Evolutionary conservation across 345 rosid species (phyloP), one percentile per base, ranked within the genome.

Genomic region (Salix dunnii): DNA sequence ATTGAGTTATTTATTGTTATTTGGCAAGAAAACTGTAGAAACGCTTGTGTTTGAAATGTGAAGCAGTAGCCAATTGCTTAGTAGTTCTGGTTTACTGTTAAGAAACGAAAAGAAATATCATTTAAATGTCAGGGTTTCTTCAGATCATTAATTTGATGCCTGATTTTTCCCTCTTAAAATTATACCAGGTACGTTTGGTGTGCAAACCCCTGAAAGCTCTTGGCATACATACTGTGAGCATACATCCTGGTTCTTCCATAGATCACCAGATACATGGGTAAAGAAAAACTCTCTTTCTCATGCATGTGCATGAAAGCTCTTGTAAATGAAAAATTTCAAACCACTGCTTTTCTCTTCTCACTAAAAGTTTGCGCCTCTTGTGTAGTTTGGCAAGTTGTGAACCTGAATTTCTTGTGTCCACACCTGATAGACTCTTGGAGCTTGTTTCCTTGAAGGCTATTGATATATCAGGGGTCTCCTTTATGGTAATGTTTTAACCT

Each of bases 221-320:
- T 76, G 99, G 98, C 80, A 78, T 91, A 74, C 96, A 96, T 83
- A 82, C 97, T 31, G 97, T 96, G 77, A 90, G 98, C 81, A 81
- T 96, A 82, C 97, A 96, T 82, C 76, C 84, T 2, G 91, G 97
- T 70, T 90, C 94, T 42, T 77, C 92, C 21, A 17, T 92, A 76
- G 92, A 89, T 82, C 98, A 88, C 79, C 98, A 96, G 82, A 93
- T 91, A 69, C 79, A 73, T 0, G 99, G 99, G 98, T 94, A 92
- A 74, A 74, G 31, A 18, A 3, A 21, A 16, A 28, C 27, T 33
- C 25, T 62, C 46, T 42, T 13, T 21, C 21, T 53, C 62, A 7
- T 51, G 35, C 9, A 1, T 78, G 48, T 20, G 13, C 51, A 33
- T 14, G n/a, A 23, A 16, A 18, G 60, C 49, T 23, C 23, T 33